Conservation (phyloP, 805 yeast genomes). For the Hyphopichia homilentoma region DNA sequence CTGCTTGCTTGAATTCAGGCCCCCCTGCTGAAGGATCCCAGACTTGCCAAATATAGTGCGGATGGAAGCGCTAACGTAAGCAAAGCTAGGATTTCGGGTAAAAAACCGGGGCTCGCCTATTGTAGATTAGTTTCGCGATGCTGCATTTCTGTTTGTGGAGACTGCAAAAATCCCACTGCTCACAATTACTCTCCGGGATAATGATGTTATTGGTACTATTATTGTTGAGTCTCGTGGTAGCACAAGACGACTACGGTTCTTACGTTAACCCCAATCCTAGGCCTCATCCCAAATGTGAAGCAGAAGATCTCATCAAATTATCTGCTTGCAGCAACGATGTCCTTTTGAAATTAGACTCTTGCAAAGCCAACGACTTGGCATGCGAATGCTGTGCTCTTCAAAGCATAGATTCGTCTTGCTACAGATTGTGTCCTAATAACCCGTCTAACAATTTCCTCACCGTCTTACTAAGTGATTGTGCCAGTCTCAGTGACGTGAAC, state of each 20-base stretch:
- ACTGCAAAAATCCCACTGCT: too few species aligned
- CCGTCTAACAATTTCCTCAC: conserved; percentile 45
- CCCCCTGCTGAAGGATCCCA: too few species aligned
- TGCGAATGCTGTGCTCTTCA: conserved; percentile 58
- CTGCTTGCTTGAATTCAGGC: too few species aligned
- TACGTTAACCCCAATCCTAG: conserved; percentile 47
- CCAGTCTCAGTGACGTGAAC: conserved; percentile 44
- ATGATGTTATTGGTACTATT: too few species aligned
- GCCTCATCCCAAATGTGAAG: conserved; percentile 36
- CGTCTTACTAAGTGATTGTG: conserved; percentile 44
- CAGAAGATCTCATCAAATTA: conserved; percentile 40
- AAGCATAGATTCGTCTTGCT: conserved; percentile 42
- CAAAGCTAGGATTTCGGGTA: too few species aligned
- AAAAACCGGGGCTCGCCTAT: too few species aligned
- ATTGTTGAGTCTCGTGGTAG: too few species aligned
- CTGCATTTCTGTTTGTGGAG: too few species aligned
- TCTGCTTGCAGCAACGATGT: conserved; percentile 46
- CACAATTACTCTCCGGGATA: too few species aligned
- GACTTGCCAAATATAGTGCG: too few species aligned
- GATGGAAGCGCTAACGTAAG: too few species aligned
- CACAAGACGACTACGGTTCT: conserved; percentile 12
- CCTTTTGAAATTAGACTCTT: conserved; percentile 42
- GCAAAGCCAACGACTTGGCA: conserved; percentile 51
- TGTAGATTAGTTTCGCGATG: too few species aligned
- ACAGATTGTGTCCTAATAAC: conserved; percentile 46